Percentiles rank a stretch among this genome's conserved stretches.
These are phyloP conservation scores for Blastocladiella britannica DNA, from an alignment of 192 early-diverging fungal genomes.

Conservation along the genomic window DNA sequence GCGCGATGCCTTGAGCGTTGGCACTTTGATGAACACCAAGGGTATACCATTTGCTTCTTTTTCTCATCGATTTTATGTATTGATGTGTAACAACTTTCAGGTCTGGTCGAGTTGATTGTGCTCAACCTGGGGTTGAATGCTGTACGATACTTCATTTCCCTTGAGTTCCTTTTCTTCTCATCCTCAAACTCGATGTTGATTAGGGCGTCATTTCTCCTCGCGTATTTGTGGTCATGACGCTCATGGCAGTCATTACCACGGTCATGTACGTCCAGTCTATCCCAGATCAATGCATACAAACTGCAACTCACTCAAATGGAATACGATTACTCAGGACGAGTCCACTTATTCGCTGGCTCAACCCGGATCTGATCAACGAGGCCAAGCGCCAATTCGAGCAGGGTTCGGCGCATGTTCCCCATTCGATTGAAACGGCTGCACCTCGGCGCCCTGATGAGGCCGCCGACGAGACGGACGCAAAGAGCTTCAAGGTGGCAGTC, in stretches of 20 bases:
- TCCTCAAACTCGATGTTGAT: neutral
- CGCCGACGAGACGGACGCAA: conserved; percentile 9
- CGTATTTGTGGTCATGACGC: conserved; percentile 51
- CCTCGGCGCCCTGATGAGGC: neutral
- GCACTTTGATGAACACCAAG: conserved; percentile 87
- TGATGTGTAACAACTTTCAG: conserved; percentile 11
- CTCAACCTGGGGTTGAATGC: conserved; percentile 79
- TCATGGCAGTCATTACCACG: conserved; percentile 72
- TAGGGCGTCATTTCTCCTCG: neutral
- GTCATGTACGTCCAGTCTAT: too few species aligned
- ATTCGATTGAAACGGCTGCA: conserved; percentile 3
- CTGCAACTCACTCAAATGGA: too few species aligned
- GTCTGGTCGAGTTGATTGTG: conserved; percentile 85
- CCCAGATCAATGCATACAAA: too few species aligned
- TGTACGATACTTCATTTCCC: conserved; percentile 9
- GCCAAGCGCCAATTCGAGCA: conserved; percentile 50
- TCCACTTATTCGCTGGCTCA: too few species aligned
- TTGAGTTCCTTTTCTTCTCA: neutral
- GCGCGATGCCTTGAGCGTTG: conserved; percentile 69
- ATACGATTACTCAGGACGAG: too few species aligned
- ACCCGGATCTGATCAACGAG: too few species aligned
- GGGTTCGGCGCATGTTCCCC: conserved; percentile 4
- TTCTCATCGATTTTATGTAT: conserved; percentile 6
- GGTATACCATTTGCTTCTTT: conserved; percentile 19
- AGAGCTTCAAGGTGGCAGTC: conserved; percentile 23